Conservation (phyloP, 1,139 yeast genomes). For the Zygoascus sp. region DNA sequence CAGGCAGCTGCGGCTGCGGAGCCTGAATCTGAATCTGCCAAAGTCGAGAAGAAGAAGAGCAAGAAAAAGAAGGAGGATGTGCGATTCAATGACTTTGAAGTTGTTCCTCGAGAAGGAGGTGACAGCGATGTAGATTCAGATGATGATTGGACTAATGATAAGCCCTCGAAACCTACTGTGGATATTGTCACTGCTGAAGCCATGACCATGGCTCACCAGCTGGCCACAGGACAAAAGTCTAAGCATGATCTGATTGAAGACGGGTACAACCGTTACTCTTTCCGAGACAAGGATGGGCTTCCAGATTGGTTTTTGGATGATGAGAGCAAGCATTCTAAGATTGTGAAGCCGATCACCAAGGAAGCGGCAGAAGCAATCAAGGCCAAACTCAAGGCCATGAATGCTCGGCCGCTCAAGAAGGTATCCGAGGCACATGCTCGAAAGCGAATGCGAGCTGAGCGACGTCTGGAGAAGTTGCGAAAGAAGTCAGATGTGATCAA, state of each 20-base stretch:
- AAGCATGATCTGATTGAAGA: conserved; percentile 84
- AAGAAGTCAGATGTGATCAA: conserved; percentile 91
- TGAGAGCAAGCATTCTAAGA: conserved; percentile 79
- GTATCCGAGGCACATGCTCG: conserved; percentile 96
- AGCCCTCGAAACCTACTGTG: conserved; percentile 41
- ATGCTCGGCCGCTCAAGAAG: conserved; percentile 97
- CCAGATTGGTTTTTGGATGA: conserved; percentile 97
- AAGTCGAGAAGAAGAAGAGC: conserved; percentile 5
- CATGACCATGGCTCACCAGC: conserved; percentile 95
- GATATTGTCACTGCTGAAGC: conserved; percentile 93
- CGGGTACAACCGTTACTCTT: conserved; percentile 86
- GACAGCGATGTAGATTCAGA: conserved; percentile 27
- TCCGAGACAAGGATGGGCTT: conserved; percentile 82
- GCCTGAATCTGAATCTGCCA: neutral
- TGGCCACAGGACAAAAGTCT: conserved; percentile 82
- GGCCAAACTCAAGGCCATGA: conserved; percentile 82
- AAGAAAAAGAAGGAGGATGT: conserved; percentile 19
- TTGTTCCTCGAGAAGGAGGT: conserved; percentile 26
- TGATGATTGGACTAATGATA: conserved; percentile 30
- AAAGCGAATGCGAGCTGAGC: conserved; percentile 89
- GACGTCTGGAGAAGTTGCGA: conserved; percentile 82
- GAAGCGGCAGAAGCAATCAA: conserved; percentile 92
- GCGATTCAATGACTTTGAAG: conserved; percentile 30
- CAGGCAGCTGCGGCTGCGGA: conserved; percentile 13
- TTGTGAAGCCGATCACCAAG: conserved; percentile 87